Conservation (phyloP, 306 rosid genomes). For the Malus fusca region DNA sequence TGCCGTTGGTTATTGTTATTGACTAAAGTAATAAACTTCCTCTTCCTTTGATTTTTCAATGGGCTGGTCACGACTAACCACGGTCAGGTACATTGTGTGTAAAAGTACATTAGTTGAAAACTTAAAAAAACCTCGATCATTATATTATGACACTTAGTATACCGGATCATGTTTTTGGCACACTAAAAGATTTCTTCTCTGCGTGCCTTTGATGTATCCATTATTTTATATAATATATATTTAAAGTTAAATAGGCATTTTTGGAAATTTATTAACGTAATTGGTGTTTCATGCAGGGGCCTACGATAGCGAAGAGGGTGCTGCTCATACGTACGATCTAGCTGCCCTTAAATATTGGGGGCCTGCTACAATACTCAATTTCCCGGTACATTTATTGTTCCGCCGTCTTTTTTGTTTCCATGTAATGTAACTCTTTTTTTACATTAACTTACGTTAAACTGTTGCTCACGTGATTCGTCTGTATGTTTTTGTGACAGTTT, state of each 20-base stretch:
- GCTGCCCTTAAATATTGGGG: constrained; percentile 99
- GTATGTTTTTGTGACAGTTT: not conserved
- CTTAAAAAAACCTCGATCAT: too few species aligned
- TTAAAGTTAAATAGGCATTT: not conserved
- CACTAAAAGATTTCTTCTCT: not conserved
- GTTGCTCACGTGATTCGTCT: fast-evolving
- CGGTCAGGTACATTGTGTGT: too few species aligned
- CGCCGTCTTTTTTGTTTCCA: too few species aligned
- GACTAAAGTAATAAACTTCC: not conserved
- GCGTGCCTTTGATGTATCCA: not conserved
- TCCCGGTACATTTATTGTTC: constrained; percentile 43
- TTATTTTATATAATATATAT: too few species aligned
- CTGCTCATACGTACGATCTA: constrained; percentile 88
- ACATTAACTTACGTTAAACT: not conserved
- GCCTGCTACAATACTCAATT: constrained; percentile 58
- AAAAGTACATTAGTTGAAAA: too few species aligned
- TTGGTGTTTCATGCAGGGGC: constrained; percentile 46
- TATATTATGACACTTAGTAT: too few species aligned
- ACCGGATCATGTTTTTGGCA: too few species aligned
- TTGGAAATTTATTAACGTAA: not conserved
- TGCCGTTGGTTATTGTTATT: not conserved
- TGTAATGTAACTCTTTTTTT: not conserved
- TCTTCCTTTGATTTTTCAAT: not conserved
- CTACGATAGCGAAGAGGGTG: constrained; percentile 78
- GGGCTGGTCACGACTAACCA: too few species aligned